Base-by-base conservation (phyloP, 2,329 filamentous ascomycete species). In the Colletotrichum tofieldiae region DNA sequence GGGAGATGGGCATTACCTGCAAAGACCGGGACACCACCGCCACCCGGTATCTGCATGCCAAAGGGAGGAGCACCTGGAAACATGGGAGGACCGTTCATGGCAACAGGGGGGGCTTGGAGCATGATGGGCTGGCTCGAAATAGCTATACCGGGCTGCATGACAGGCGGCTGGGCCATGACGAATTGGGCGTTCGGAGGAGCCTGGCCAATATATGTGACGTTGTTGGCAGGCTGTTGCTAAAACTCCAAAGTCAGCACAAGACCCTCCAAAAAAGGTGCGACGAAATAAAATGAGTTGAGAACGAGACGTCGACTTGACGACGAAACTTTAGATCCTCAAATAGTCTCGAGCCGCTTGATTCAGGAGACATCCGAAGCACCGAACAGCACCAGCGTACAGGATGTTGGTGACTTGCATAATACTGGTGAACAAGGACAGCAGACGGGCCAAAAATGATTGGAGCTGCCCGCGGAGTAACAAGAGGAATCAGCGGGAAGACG, bases 1-100 rank as follows among this genome's bases (percentile, higher is more conserved):
- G 82, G 78, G 58, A 82, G 76, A 62, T 78, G 79, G 73, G 74
- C 70, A 79, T 82, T 85, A 82, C 84, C 84, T 84, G 83, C 69
- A 49, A 67, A 49, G 43, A 72, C 58, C 35, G 74, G 71, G 32
- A 65, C 54, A 16, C 66, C 52, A 29, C 63, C 66, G 23, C 62
- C 43, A 11, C 62, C 56, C 55, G 55, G 41, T 45, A 60, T 49
- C 43, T 73, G 35, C 70, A 71, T 73, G n/a, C 71, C 67, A 67
- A 71, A 66, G 29, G 55, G 16, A n/a, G 55, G 58, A 37, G 23
- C 37, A 23, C 70, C 60, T 26, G 73, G 72, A 20, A 74, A 64
- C 12, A 68, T 41, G 20, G 66, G 41, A 39, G 41, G 35, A 32
- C 56, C 65, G 29, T 65, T 62, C 52, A 75, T 62, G n/a, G 58